Conservation (phyloP, 345 rosid species). For the Populus nigra region DNA sequence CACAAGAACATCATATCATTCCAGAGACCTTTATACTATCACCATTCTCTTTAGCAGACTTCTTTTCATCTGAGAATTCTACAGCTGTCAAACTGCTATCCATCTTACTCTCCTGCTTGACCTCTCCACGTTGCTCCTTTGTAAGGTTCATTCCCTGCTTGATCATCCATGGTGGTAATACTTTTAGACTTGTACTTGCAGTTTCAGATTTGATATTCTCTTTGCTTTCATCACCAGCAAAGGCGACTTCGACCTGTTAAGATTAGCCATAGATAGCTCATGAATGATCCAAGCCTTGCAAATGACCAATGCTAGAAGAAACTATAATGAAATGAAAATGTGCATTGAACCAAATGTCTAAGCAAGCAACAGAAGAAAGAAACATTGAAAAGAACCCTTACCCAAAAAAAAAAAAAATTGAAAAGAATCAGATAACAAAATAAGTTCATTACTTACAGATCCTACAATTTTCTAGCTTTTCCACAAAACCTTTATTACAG, state of each 20-base stretch:
- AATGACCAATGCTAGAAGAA: background rate
- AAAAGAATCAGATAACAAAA: background rate
- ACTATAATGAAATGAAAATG: background rate
- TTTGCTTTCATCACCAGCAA: conserved; percentile 69
- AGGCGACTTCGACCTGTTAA: conserved; percentile 82
- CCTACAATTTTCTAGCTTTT: background rate
- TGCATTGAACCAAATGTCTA: background rate
- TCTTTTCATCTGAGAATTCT: conserved; percentile 68
- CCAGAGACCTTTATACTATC: conserved; percentile 48
- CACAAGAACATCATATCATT: background rate
- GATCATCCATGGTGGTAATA: conserved; percentile 96
- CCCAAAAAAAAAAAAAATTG: background rate
- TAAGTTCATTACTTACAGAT: background rate
- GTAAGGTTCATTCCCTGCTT: conserved; percentile 91
- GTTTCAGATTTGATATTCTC: conserved; percentile 62
- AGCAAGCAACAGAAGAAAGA: background rate
- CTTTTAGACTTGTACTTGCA: conserved; percentile 49
- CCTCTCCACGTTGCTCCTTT: conserved; percentile 84
- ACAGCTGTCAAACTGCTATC: conserved; percentile 50
- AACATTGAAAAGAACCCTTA: background rate
- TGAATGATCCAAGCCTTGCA: background rate
- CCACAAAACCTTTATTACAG: background rate
- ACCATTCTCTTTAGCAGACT: conserved; percentile 46
- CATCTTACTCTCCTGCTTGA: conserved; percentile 57
- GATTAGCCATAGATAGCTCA: background rate